phyloP scores from a whole-genome alignment of 306 rosid genomes.

The Hippophae rhamnoides region DNA sequence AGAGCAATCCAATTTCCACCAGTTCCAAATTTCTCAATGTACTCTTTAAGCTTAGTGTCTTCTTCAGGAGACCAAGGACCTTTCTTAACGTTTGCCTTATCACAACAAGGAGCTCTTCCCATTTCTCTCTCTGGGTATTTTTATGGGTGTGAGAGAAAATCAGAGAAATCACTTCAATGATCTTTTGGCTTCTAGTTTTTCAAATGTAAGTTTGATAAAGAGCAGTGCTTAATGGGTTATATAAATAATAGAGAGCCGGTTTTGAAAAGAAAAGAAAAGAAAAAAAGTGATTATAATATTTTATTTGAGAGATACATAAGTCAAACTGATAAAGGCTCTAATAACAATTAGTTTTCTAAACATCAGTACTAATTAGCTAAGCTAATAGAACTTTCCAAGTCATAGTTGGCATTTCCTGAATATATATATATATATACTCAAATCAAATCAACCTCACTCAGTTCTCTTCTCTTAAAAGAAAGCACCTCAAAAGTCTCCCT shows the following conservation, averaged over 20 bases:
- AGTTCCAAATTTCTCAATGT: constrained; percentile 70
- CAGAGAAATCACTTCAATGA: too few relatives aligned
- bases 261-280: constrained; percentile 9
- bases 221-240: constrained; percentile 19
- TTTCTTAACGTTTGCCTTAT: constrained; percentile 89
- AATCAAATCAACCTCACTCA: constrained; percentile 10
- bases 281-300: constrained; percentile 7
- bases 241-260: constrained; percentile 23
- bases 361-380: constrained; percentile 8
- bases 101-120: constrained; percentile 99
- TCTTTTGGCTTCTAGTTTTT: constrained; percentile 23
- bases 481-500: constrained; percentile 28
- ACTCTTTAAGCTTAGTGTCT: constrained; percentile 70
- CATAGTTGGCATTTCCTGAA: constrained; percentile 20
- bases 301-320: constrained; percentile 19
- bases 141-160: not conserved
- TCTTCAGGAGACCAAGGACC: constrained; percentile 99
- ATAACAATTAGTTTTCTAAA: constrained; percentile 18
- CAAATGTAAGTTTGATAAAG: constrained; percentile 26
- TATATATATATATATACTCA: constrained; percentile 2
- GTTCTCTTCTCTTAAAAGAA: constrained; percentile 16
- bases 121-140: constrained; percentile 28
- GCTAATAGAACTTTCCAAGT: constrained; percentile 29
- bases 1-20: constrained; percentile 96
- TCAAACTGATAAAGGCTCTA: constrained; percentile 26